These are phyloP conservation scores for Dimargaris verticillata DNA, from an alignment of 192 early-diverging fungal genomes.

Conservation along the genomic window DNA sequence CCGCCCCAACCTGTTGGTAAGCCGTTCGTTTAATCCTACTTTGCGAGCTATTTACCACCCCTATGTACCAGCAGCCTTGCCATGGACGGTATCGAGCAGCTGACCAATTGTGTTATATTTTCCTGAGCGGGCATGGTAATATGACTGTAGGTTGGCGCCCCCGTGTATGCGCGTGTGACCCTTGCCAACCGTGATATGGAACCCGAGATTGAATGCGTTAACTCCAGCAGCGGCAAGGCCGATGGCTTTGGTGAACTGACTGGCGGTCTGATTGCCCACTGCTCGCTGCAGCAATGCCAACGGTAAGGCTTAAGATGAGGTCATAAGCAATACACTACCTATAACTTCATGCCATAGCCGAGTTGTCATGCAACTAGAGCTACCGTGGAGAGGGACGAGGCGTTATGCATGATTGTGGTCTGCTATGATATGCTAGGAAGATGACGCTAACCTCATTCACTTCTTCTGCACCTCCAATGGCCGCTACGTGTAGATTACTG, in stretches of 20 bases:
- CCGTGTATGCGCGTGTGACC: constrained; percentile 70
- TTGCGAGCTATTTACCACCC: neutral
- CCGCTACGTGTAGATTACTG: constrained; percentile 33
- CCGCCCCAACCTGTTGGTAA: constrained; percentile 62
- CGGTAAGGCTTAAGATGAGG: constrained; percentile 3
- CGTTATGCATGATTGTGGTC: neutral
- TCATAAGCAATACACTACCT: neutral
- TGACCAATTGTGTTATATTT: neutral
- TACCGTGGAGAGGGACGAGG: neutral
- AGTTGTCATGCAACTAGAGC: neutral
- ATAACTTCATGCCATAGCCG: neutral
- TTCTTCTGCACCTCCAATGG: neutral
- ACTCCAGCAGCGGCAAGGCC: constrained; percentile 57
- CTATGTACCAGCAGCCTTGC: neutral
- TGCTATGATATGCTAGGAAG: neutral
- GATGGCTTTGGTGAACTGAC: constrained; percentile 86
- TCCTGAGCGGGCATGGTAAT: neutral
- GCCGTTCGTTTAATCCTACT: neutral
- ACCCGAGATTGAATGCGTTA: constrained; percentile 85
- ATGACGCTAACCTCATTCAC: neutral
- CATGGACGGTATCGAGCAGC: neutral
- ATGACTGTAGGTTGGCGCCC: constrained; percentile 34
- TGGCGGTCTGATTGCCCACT: constrained; percentile 59
- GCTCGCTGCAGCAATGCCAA: constrained; percentile 55
- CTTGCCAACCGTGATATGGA: constrained; percentile 95